phyloP scores from a whole-genome alignment of 75 land plant species.

The Adiantum capillusveneris region DNA sequence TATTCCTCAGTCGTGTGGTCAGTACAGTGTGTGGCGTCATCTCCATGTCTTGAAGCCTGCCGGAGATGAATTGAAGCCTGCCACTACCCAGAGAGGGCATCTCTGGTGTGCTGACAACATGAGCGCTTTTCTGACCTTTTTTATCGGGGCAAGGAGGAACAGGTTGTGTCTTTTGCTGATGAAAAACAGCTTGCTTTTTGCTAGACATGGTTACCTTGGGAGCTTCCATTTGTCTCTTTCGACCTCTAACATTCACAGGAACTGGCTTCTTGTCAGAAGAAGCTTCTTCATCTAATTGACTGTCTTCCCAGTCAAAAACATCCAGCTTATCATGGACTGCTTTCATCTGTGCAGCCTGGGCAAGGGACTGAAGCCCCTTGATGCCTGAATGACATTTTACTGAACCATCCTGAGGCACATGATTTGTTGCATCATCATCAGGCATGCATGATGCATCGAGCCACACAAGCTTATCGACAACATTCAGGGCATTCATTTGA shows the following conservation, averaged over 20 bases:
- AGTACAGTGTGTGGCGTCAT: too few species aligned
- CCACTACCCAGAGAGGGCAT: too few species aligned
- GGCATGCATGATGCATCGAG: constrained; percentile 22
- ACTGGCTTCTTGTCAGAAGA: too few species aligned
- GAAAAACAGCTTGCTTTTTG: too few species aligned
- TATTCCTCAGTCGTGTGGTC: too few species aligned
- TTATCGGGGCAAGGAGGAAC: too few species aligned
- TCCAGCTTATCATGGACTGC: constrained; percentile 8
- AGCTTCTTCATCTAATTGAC: constrained; percentile 29
- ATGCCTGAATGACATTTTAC: constrained; percentile 3
- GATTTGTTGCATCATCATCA: constrained; percentile 18
- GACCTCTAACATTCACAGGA: too few species aligned
- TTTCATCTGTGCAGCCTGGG: constrained; percentile 20
- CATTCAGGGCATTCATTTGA: constrained; percentile 45
- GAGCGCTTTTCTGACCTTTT: too few species aligned
- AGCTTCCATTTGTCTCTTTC: not conserved
- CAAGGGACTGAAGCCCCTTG: constrained; percentile 31
- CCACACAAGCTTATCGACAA: constrained; percentile 54
- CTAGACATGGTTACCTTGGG: not conserved
- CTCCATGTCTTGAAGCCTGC: too few species aligned
- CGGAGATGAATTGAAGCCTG: too few species aligned
- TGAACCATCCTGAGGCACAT: constrained; percentile 4
- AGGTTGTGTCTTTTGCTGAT: too few species aligned
- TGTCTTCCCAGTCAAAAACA: constrained; percentile 52
- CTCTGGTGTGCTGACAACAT: too few species aligned